Base-by-base conservation (phyloP, 1,284 basidiomycete genomes). In the Rhodotorula mucilaginosa region DNA sequence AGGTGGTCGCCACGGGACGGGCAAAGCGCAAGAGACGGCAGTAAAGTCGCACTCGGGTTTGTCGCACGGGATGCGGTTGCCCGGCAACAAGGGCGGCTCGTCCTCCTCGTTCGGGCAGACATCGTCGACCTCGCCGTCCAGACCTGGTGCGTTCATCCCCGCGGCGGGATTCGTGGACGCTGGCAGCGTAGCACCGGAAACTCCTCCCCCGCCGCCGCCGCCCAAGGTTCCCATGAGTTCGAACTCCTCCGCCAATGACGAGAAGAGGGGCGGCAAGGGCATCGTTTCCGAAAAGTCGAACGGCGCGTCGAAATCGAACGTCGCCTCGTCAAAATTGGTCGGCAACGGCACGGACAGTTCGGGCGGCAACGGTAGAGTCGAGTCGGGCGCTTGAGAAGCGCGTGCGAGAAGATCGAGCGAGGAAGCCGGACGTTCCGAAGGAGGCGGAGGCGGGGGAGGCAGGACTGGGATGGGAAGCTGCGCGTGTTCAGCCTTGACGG, bases 11-110 rank as follows among this genome's bases (percentile, higher is more conserved):
- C 75, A 76, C 13, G 75, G 75, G 21, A 71, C 52, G 19, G 75
- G 75, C 4, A 76, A 16, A 10, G 61, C 64, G 51, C 75, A 76
- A 7, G 49, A 57, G 7, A 67, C 58, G 21, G 61, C 39, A 3
- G 57, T 61, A 31, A 76, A 77, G 59, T 77, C 74, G 61, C 74
- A 77, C 46, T 76, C 68, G 21, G 76, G 74, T 65, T 73, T 75
- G 59, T 74, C 70, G 65, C 75, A 76, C 16, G 74, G 73, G 31
- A 76, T 64, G 15, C 67, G 54, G 13, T 67, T 69, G 18, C 34
- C 21, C 18, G 66, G 64, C 13, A 71, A 58, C 3, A 67, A 54
- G 1, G 69, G 54, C 3, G 66, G 64, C 18, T 70, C 70, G 26
- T 70, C 74, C 46, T 71, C 71, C 2, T 68, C 69, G 46, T 58